Percentiles rank a stretch among this genome's conserved stretches.
phyloP scores from a whole-genome alignment of 2,329 filamentous ascomycete species.

The Tolypocladium guangdongense region DNA sequence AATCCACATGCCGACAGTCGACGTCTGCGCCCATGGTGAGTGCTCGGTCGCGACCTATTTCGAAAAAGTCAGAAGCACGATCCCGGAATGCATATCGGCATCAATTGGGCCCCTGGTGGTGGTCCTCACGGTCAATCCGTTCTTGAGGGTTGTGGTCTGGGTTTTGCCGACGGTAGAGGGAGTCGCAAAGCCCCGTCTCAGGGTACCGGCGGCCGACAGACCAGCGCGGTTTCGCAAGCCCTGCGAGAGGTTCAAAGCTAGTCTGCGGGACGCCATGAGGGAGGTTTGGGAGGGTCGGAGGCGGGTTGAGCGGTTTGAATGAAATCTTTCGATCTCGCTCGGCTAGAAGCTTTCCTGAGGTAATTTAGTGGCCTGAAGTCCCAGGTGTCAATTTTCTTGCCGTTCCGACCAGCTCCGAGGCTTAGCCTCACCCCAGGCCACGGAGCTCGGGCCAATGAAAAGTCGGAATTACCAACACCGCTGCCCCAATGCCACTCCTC shows the following conservation, averaged over 20 bases:
- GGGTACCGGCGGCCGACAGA: conserved; percentile 63
- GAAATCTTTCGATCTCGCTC: conserved; percentile 35
- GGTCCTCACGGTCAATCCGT: conserved; percentile 79
- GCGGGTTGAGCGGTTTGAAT: conserved; percentile 45
- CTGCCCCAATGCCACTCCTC: not conserved
- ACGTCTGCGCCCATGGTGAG: conserved; percentile 96
- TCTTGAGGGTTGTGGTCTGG: conserved; percentile 91
- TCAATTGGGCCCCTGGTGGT: conserved; percentile 26
- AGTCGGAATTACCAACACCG: conserved; percentile 19
- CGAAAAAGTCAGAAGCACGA: conserved; percentile 15
- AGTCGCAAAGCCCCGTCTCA: conserved; percentile 83
- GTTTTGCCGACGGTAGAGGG: conserved; percentile 75
- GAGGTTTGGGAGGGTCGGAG: conserved; percentile 38
- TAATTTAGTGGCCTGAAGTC: conserved; percentile 30
- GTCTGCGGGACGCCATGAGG: conserved; percentile 90
- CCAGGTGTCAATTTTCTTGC: conserved; percentile 23
- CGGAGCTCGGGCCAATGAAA: conserved; percentile 21
- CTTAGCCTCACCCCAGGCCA: conserved; percentile 9
- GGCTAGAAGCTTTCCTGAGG: conserved; percentile 34
- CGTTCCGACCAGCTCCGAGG: conserved; percentile 33
- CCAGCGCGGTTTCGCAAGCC: conserved; percentile 80
- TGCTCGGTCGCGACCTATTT: conserved; percentile 89
- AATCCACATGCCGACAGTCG: conserved; percentile 98
- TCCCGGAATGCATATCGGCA: conserved; percentile 8
- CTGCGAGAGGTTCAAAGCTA: conserved; percentile 89